A percentile compares a stretch with the other conserved stretches of the same genome.
Evolutionary conservation across 2,329 filamentous ascomycete species (phyloP).

Genomic region (Paracamarosporium sp.): DNA sequence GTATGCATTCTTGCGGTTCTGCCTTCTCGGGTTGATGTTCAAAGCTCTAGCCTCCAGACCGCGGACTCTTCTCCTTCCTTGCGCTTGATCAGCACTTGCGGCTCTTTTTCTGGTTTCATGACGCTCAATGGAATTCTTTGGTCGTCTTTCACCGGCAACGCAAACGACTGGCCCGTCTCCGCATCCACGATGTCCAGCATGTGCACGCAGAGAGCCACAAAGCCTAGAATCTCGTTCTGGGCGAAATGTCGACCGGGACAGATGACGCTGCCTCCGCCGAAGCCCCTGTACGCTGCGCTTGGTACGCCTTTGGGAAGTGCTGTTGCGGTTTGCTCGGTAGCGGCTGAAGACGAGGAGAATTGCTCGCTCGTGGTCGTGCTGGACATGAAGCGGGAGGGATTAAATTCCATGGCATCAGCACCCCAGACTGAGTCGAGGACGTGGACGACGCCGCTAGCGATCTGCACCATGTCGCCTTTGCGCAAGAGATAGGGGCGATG

Average conservation of each 20-base stretch:
- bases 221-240: slow-evolving; percentile 33
- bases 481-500: slow-evolving; percentile 47
- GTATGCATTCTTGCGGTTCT: neutral
- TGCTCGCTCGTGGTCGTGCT: slow-evolving; percentile 11
- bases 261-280: slow-evolving; percentile 37
- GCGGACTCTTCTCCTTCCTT: slow-evolving; percentile 13
- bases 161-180: slow-evolving; percentile 9
- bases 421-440: slow-evolving; percentile 51
- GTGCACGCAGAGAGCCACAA: slow-evolving; percentile 31
- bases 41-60: slow-evolving; percentile 16
- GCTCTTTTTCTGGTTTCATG: slow-evolving; percentile 25
- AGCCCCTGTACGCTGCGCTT: slow-evolving; percentile 31
- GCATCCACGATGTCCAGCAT: slow-evolving; percentile 31
- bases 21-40: neutral
- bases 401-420: slow-evolving; percentile 47
- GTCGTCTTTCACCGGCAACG: slow-evolving; percentile 18
- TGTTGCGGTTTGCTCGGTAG: slow-evolving; percentile 13
- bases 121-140: slow-evolving; percentile 24
- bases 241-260: slow-evolving; percentile 45
- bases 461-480: slow-evolving; percentile 51
- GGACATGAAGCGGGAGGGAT: slow-evolving; percentile 48
- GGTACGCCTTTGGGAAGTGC: slow-evolving; percentile 20
- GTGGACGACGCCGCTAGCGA: slow-evolving; percentile 55
- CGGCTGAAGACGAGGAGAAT: slow-evolving; percentile 7
- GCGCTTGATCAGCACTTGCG: slow-evolving; percentile 17